Evolutionary conservation across 2,329 filamentous ascomycete genomes (phyloP), one percentile per base, ranked within the genome.

Genomic region (Pseudogymnoascus sp.): DNA sequence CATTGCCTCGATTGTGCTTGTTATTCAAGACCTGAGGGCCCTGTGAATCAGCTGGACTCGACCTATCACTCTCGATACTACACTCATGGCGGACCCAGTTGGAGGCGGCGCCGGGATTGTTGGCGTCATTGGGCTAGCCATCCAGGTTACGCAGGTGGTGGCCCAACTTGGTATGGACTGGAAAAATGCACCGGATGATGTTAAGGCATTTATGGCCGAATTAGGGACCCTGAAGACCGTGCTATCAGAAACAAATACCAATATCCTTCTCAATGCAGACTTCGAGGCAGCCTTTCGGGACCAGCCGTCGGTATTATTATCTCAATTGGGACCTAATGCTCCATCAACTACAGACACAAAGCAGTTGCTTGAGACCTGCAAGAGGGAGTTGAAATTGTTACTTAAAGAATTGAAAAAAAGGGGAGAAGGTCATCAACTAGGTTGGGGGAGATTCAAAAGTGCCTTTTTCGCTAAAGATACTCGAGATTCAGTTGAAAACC

Each of bases 271-370:
- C 2, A 62, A 68, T 57, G 18, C 57, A 1, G 63, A 67, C 13
- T 69, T 68, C 15, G 61, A 38, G 18, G 58, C 60, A 33, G 66
- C 66, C 4, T 68, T 69, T 19, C 33, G 64, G 7, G 61, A 63
- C 37, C 61, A 33, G 5, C 61, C 60, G 6, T 69, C 67, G 3
- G 56, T 61, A 12, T 45, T 68, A 5, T 34, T 67, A 19, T 63
- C 57, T 48, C 60, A 61, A 15, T 52, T 61, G 15, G 60, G 60
- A 34, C 34, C 60, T 26, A 30, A 35, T 56, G 39, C 60, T 12
- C 60, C 58, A 9, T 33, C 26, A 45, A 61, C 57, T 15, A 59
- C 57, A n/a, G 60, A 60, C 23, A 59, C 60, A 39, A 61, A 61
- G 6, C 21, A 12, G 1, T 37, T 61, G 58, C 45, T 61, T 23